Evolutionary conservation across 768 basidiomycete species (phyloP).

Genomic region (Termitomyces sp.): DNA sequence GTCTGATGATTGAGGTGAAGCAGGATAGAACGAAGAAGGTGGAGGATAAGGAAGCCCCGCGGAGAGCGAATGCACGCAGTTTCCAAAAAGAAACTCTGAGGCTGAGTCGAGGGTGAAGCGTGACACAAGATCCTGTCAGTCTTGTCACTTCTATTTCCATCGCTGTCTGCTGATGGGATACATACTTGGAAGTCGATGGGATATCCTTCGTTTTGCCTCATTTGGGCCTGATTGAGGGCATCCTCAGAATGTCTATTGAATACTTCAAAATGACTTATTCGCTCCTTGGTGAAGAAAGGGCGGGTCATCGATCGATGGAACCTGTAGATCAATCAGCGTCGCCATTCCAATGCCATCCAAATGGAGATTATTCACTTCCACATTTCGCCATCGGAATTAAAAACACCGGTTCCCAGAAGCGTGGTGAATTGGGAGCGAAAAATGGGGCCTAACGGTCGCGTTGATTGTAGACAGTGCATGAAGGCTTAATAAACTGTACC

Average conservation of each 20-base stretch:
- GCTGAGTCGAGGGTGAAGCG: conserved; percentile 61
- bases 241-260: conserved; percentile 50
- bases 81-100: conserved; percentile 53
- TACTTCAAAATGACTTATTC: conserved; percentile 58
- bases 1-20: conserved; percentile 8
- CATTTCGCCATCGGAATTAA: conserved; percentile 60
- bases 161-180: not conserved
- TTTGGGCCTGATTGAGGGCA: conserved; percentile 39
- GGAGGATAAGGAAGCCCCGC: conserved; percentile 47
- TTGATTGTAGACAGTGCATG: not conserved
- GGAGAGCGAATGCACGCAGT: conserved; percentile 41
- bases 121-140: conserved; percentile 42
- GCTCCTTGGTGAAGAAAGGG: conserved; percentile 64
- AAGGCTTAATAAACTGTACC: conserved; percentile 17
- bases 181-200: conserved; percentile 56
- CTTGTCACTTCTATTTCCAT: not conserved
- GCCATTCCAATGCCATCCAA: too few species aligned
- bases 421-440: conserved; percentile 25
- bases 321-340: conserved; percentile 22
- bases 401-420: conserved; percentile 53
- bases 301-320: conserved; percentile 67
- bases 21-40: conserved; percentile 19
- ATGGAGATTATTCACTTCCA: conserved; percentile 48
- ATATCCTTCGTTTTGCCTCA: conserved; percentile 39
- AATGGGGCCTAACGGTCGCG: conserved; percentile 18